Percentiles rank a stretch among this genome's conserved stretches.
Evolutionary conservation across 2,329 filamentous ascomycete genomes (phyloP).

Genomic region (Fusarium domesticum): DNA sequence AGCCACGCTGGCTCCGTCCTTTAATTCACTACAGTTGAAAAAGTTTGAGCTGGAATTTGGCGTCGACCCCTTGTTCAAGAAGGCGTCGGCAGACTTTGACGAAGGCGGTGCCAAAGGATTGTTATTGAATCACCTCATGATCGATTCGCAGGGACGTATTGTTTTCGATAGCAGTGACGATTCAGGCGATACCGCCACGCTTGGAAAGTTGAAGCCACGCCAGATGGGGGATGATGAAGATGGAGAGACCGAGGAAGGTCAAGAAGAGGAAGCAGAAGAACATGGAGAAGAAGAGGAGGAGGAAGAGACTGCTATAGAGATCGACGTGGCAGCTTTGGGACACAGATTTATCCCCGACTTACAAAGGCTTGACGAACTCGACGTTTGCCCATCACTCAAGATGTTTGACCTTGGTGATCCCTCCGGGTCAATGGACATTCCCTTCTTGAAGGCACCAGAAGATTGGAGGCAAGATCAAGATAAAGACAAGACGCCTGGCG

Average conservation of each 20-base stretch:
- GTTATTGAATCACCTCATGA: constrained; percentile 92
- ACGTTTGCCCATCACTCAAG: constrained; percentile 93
- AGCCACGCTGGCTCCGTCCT: constrained; percentile 86
- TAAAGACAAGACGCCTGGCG: constrained; percentile 54
- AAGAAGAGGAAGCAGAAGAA: constrained; percentile 23
- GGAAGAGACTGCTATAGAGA: constrained; percentile 56
- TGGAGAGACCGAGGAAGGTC: constrained; percentile 36
- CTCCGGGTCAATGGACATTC: constrained; percentile 80
- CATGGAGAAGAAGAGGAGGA: constrained; percentile 43
- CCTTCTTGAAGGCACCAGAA: constrained; percentile 84
- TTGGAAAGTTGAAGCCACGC: constrained; percentile 37
- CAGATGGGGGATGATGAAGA: constrained; percentile 41
- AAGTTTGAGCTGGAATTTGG: constrained; percentile 97
- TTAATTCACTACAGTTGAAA: constrained; percentile 85
- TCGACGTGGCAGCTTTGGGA: constrained; percentile 74
- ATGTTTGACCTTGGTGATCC: constrained; percentile 88
- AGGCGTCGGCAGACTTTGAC: constrained; percentile 96
- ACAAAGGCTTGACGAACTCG: constrained; percentile 71
- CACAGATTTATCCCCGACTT: constrained; percentile 85
- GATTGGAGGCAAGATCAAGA: constrained; percentile 75
- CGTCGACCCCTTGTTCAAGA: constrained; percentile 98
- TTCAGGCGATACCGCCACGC: constrained; percentile 48
- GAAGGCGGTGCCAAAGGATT: constrained; percentile 96
- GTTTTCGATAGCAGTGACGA: constrained; percentile 99
- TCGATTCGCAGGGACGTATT: constrained; percentile 86